Percentiles rank a stretch among this genome's conserved stretches.
Conservation (phyloP, 345 rosid genomes). For the Heritiera fomes region DNA sequence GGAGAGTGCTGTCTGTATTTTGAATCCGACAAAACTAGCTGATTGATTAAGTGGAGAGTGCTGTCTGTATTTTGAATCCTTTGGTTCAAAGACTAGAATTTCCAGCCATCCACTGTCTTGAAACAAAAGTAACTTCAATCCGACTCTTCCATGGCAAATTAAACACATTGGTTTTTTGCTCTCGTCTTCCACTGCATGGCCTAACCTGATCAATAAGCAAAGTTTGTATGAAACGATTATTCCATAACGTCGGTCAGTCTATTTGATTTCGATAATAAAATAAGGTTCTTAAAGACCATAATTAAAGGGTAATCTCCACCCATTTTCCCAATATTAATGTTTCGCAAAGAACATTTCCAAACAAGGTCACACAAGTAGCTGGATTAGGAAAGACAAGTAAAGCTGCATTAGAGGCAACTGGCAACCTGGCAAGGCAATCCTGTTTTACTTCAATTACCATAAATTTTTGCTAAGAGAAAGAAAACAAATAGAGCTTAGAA, state of each 20-base stretch:
- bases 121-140: background rate
- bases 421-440: background rate
- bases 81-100: background rate
- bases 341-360: background rate
- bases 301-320: background rate
- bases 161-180: background rate
- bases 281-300: background rate
- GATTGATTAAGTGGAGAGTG: background rate
- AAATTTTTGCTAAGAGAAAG: background rate
- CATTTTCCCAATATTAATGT: background rate
- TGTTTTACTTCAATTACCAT: background rate
- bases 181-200: too few species aligned
- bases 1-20: background rate
- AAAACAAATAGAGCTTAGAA: background rate
- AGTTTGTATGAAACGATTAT: too few species aligned
- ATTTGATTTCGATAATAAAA: background rate
- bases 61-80: background rate
- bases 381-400: constrained; percentile 9
- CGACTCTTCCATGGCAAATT: background rate
- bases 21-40: constrained; percentile 2
- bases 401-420: background rate
- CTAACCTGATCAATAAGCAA: too few species aligned
- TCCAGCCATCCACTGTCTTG: background rate
- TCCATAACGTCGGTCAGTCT: too few species aligned
- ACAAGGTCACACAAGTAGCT: background rate